These are phyloP conservation scores for Aspergillus piperis DNA, from an alignment of 2,329 filamentous ascomycete genomes.

Conservation along the genomic window DNA sequence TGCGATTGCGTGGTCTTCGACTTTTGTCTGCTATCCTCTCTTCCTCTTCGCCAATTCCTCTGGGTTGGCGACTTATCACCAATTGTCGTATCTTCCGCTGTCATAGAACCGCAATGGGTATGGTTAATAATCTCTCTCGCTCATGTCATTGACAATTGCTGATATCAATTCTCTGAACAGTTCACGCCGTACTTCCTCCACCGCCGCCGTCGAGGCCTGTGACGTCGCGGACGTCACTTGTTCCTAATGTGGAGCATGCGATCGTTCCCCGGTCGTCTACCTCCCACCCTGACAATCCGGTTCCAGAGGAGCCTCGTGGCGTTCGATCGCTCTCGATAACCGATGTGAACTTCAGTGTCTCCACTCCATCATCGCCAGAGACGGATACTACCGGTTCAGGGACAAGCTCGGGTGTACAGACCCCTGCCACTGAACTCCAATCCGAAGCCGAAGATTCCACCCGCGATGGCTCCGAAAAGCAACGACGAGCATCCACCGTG, in stretches of 20 bases:
- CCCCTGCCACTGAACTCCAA: slow-evolving; percentile 45
- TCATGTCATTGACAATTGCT: background rate
- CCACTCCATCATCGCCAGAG: slow-evolving; percentile 29
- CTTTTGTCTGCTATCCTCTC: background rate
- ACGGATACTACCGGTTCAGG: slow-evolving; percentile 42
- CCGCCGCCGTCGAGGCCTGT: slow-evolving; percentile 25
- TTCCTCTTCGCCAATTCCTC: background rate
- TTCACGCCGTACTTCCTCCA: slow-evolving; percentile 31
- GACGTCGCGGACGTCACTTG: slow-evolving; percentile 25
- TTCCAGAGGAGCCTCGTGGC: slow-evolving; percentile 49
- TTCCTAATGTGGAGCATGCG: slow-evolving; percentile 29
- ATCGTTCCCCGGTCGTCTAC: slow-evolving; percentile 42
- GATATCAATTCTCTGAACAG: slow-evolving; percentile 16
- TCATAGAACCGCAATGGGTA: slow-evolving; percentile 25
- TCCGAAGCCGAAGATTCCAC: slow-evolving; percentile 37
- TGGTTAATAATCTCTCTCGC: background rate
- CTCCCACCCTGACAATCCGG: slow-evolving; percentile 50
- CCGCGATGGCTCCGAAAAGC: slow-evolving; percentile 26
- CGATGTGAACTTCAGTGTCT: slow-evolving; percentile 31
- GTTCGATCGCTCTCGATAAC: slow-evolving; percentile 41
- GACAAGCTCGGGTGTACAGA: slow-evolving; percentile 33
- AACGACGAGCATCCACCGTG: slow-evolving; percentile 49
- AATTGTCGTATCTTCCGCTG: background rate
- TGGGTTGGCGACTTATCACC: background rate
- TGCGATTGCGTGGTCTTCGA: background rate